A percentile compares a stretch with the other conserved stretches of the same genome.
These are phyloP conservation scores for Hawksworthiomyces lignivorus DNA, from an alignment of 2,329 filamentous ascomycete genomes.

Conservation along the genomic window DNA sequence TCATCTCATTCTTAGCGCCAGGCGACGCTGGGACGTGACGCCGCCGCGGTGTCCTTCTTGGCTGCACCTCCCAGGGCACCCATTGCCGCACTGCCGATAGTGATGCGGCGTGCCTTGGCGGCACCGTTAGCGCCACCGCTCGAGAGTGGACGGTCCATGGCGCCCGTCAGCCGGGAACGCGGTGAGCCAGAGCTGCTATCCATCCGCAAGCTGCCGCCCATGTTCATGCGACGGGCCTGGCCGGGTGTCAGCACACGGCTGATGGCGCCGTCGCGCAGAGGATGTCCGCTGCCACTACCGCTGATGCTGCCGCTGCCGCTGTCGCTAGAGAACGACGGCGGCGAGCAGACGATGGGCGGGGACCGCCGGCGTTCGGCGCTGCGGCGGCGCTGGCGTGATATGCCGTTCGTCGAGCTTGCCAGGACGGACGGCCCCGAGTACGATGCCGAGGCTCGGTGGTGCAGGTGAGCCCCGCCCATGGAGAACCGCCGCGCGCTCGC, in stretches of 20 bases:
- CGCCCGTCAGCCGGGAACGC: slow-evolving; percentile 21
- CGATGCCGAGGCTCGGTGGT: slow-evolving; percentile 22
- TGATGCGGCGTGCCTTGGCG: slow-evolving; percentile 27
- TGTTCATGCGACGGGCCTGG: slow-evolving; percentile 51
- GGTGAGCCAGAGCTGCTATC: slow-evolving; percentile 19
- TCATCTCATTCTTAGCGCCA: too few relatives aligned
- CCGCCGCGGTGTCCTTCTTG: slow-evolving; percentile 1
- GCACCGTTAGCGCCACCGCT: too few relatives aligned
- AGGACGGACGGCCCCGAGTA: slow-evolving; percentile 31
- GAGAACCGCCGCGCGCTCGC: slow-evolving; percentile 10
- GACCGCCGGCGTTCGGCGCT: slow-evolving; percentile 43
- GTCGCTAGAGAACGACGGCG: slow-evolving; percentile 27
- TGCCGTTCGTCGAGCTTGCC: slow-evolving; percentile 46
- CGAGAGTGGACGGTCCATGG: slow-evolving; percentile 15
- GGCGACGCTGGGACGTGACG: slow-evolving; percentile 16
- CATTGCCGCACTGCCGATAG: slow-evolving; percentile 32
- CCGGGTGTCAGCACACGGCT: slow-evolving; percentile 38
- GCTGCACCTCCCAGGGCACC: background rate
- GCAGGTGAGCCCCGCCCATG: slow-evolving; percentile 18
- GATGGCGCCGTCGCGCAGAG: slow-evolving; percentile 6
- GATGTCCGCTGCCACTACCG: slow-evolving; percentile 21
- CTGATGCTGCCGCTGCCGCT: slow-evolving; percentile 19
- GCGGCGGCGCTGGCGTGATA: slow-evolving; percentile 43
- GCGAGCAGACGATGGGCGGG: slow-evolving; percentile 46
- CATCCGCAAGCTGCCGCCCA: slow-evolving; percentile 33